Conservation (phyloP, 2,329 filamentous ascomycete genomes). For the Curvularia lunata region DNA sequence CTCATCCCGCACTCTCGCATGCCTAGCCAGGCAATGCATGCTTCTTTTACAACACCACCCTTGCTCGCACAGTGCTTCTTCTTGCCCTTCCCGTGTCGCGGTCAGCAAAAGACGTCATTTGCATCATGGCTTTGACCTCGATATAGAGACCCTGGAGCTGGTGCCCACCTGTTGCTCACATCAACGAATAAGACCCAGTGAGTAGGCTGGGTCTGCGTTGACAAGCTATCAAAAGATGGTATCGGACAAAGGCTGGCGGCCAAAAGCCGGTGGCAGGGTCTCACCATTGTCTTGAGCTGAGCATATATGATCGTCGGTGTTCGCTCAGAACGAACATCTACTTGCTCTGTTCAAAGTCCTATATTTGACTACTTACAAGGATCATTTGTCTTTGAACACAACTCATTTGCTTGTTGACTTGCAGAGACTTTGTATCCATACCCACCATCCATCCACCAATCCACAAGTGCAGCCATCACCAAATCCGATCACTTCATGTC, state of each 20-base stretch:
- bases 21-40: conserved; percentile 27
- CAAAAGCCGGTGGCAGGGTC: conserved; percentile 21
- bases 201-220: conserved; percentile 8
- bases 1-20: conserved; percentile 4
- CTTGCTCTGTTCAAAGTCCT: not conserved
- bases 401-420: conserved; percentile 1
- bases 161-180: conserved; percentile 29
- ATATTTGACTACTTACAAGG: not conserved
- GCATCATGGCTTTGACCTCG: conserved; percentile 24
- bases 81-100: conserved; percentile 10
- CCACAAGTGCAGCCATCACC: conserved; percentile 7
- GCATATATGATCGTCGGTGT: conserved; percentile 28
- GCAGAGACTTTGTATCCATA: not conserved
- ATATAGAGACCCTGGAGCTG: conserved; percentile 27
- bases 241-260: conserved; percentile 23
- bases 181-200: conserved; percentile 34
- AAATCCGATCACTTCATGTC: conserved; percentile 28
- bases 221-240: conserved; percentile 12
- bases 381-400: not conserved
- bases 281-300: conserved; percentile 13
- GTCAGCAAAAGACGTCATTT: conserved; percentile 36
- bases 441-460: conserved; percentile 11
- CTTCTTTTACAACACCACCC: conserved; percentile 25
- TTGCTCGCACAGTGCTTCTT: conserved; percentile 19
- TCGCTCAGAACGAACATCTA: conserved; percentile 9